These are phyloP conservation scores for Metschnikowia bowlesiae DNA, from an alignment of 805 yeast genomes.

Conservation along the genomic window DNA sequence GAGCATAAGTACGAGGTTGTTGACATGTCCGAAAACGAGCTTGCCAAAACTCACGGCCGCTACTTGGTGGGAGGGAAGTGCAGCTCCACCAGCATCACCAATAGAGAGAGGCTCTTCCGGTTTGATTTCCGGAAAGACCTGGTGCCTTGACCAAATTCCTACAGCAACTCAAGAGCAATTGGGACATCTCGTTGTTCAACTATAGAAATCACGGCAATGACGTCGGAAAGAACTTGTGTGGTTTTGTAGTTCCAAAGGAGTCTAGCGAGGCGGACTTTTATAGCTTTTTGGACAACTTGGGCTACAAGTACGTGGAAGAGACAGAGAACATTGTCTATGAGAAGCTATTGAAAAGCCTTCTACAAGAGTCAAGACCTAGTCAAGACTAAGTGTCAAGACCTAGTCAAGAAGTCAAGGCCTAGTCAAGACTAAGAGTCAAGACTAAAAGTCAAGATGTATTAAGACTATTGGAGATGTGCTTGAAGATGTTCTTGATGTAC, in stretches of 20 bases:
- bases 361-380: too few relatives aligned
- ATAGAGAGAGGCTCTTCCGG: slow-evolving; percentile 70
- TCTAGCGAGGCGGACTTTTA: slow-evolving; percentile 62
- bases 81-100: slow-evolving; percentile 36
- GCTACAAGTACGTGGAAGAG: slow-evolving; percentile 76
- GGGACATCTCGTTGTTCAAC: slow-evolving; percentile 95
- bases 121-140: slow-evolving; percentile 98
- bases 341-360: slow-evolving; percentile 45
- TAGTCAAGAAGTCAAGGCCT: too few relatives aligned
- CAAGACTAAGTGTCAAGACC: too few relatives aligned
- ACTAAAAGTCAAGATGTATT: neutral
- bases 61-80: slow-evolving; percentile 93
- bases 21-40: slow-evolving; percentile 87
- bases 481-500: neutral
- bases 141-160: slow-evolving; percentile 86
- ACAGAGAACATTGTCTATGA: slow-evolving; percentile 82
- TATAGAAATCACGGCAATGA: slow-evolving; percentile 97
- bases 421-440: too few relatives aligned
- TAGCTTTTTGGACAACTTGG: slow-evolving; percentile 62
- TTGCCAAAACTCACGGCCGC: slow-evolving; percentile 95
- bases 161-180: slow-evolving; percentile 61
- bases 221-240: slow-evolving; percentile 87
- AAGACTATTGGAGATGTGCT: neutral
- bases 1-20: slow-evolving; percentile 64
- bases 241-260: slow-evolving; percentile 72